Conservation (phyloP, 441 rosid genomes). For the Raphanus hybrid region DNA sequence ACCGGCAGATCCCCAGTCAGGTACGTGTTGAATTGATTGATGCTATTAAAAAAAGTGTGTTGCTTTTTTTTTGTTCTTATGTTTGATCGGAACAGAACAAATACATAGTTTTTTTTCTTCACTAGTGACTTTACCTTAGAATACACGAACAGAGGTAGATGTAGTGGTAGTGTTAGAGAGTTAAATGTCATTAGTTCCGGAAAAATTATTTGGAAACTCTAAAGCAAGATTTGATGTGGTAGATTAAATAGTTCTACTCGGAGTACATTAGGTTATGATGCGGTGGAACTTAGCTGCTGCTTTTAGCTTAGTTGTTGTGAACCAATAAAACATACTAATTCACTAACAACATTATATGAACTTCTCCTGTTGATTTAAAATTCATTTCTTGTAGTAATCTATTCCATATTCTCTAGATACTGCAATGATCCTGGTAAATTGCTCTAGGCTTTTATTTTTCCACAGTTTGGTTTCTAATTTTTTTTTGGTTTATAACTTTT, state of each 20-base stretch:
- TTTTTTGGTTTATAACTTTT: constrained; percentile 6
- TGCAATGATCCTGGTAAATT: neutral
- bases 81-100: neutral
- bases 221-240: no score
- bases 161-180: no score
- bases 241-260: no score
- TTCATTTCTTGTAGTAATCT: neutral
- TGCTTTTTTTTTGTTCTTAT: neutral
- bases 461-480: neutral
- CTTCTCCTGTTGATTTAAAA: neutral
- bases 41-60: neutral
- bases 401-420: neutral
- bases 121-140: neutral
- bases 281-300: neutral
- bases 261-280: neutral
- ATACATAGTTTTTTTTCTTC: neutral
- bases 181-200: no score
- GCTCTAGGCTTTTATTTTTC: neutral
- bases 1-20: constrained; percentile 84
- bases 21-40: constrained; percentile 42
- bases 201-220: no score
- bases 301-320: neutral
- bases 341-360: neutral
- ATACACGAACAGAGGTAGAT: constrained; percentile 19
- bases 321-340: constrained; percentile 1